These are phyloP conservation scores for Melampsora medusae DNA, from an alignment of 1,284 basidiomycete genomes.

Conservation along the genomic window DNA sequence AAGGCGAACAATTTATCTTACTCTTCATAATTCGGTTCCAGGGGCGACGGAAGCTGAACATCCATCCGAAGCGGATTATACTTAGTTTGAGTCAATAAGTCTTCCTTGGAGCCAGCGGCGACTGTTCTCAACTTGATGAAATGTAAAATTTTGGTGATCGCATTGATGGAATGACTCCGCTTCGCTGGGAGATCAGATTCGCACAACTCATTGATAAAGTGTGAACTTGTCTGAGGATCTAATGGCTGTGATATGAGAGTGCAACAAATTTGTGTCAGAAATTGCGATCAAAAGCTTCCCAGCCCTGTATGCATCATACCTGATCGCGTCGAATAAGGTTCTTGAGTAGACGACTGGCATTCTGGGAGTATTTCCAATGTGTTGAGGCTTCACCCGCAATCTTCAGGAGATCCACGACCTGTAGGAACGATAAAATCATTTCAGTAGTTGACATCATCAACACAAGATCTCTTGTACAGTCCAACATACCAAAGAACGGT, in stretches of 20 bases:
- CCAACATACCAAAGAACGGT: constrained; percentile 35
- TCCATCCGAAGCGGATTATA: constrained; percentile 67
- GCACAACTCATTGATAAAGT: constrained; percentile 51
- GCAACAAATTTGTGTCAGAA: not conserved
- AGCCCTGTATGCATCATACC: constrained; percentile 10
- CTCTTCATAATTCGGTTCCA: constrained; percentile 20
- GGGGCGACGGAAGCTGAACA: constrained; percentile 46
- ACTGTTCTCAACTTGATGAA: constrained; percentile 83
- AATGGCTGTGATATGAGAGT: constrained; percentile 30
- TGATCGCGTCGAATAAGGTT: constrained; percentile 44
- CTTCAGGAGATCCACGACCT: constrained; percentile 36
- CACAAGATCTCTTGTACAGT: too few species aligned
- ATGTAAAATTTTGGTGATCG: constrained; percentile 70
- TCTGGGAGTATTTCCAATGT: constrained; percentile 45
- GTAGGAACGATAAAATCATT: not conserved
- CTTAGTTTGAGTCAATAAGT: constrained; percentile 77
- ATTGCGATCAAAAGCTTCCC: not conserved
- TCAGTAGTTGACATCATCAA: not conserved
- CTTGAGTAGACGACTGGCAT: constrained; percentile 42
- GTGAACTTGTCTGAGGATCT: constrained; percentile 46
- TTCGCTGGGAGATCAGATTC: constrained; percentile 76
- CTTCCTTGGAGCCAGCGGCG: constrained; percentile 62
- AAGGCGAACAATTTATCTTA: not conserved
- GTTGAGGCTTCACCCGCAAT: constrained; percentile 36
- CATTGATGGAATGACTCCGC: constrained; percentile 62